Evolutionary conservation across 495 filamentous ascomycete genomes (phyloP).

Genomic region (Bathelium albidoporum): DNA sequence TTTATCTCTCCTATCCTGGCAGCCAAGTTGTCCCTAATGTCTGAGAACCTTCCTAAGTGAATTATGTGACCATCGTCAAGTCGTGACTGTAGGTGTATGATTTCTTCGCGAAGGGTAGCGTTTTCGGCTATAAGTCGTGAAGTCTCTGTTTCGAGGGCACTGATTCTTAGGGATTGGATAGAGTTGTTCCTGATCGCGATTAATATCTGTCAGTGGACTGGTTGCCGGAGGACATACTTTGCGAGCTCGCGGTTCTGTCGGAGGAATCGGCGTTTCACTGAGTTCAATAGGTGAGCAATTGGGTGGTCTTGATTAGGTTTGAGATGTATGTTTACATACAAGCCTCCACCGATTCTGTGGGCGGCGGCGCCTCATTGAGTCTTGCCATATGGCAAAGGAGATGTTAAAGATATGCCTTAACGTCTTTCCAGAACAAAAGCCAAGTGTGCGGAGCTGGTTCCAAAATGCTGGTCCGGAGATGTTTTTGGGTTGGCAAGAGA

Average conservation of each 20-base stretch:
- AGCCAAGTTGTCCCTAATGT: slow-evolving; percentile 35
- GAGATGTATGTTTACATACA: slow-evolving; percentile 45
- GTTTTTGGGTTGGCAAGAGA: not conserved
- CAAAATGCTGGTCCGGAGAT: not conserved
- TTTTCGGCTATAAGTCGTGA: slow-evolving; percentile 80
- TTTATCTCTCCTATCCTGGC: slow-evolving; percentile 49
- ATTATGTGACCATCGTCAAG: slow-evolving; percentile 27
- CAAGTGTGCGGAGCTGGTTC: too few relatives aligned
- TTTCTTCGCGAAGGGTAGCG: slow-evolving; percentile 66
- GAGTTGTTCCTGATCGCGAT: slow-evolving; percentile 57
- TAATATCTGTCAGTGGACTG: not conserved
- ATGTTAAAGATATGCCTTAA: not conserved
- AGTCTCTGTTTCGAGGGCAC: slow-evolving; percentile 73
- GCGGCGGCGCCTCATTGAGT: slow-evolving; percentile 67
- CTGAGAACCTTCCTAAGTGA: slow-evolving; percentile 8
- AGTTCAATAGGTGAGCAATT: too few relatives aligned
- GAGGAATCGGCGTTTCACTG: slow-evolving; percentile 78
- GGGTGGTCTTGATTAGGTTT: too few relatives aligned
- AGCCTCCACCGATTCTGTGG: slow-evolving; percentile 65
- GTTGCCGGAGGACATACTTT: slow-evolving; percentile 28
- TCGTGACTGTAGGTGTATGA: slow-evolving; percentile 63
- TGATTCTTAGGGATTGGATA: slow-evolving; percentile 79
- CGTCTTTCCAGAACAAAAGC: not conserved
- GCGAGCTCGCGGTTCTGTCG: slow-evolving; percentile 94
- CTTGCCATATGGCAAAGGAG: slow-evolving; percentile 61